phyloP scores from a whole-genome alignment of 2,329 filamentous ascomycete species.

The Curvularia verruculosa region DNA sequence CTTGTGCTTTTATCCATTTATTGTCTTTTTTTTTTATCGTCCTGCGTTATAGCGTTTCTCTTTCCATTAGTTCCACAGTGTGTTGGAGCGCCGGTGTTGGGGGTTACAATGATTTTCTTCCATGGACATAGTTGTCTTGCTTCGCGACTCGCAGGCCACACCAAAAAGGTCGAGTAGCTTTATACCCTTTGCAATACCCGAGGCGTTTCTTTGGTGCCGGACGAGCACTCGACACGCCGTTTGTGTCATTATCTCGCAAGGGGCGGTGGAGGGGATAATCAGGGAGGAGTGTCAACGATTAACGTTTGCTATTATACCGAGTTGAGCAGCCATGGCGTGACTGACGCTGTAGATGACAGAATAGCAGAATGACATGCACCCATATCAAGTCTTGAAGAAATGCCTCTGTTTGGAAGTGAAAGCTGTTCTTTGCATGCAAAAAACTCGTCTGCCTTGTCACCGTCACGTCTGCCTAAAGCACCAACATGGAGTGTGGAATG shows the following conservation, averaged over 20 bases:
- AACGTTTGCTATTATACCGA: constrained; percentile 7
- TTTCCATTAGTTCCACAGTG: constrained; percentile 34
- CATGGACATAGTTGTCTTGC: constrained; percentile 9
- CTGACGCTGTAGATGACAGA: constrained; percentile 3
- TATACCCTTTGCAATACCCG: constrained; percentile 38
- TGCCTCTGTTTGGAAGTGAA: constrained; percentile 2
- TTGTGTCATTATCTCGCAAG: constrained; percentile 18
- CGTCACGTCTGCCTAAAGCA: neutral
- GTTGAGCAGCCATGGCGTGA: constrained; percentile 11
- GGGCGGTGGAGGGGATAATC: constrained; percentile 17
- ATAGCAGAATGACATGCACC: constrained; percentile 8
- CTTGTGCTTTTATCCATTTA: too few relatives aligned
- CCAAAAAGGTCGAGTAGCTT: constrained; percentile 18
- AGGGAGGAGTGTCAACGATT: constrained; percentile 10
- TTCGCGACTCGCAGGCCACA: constrained; percentile 5
- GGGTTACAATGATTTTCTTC: constrained; percentile 5
- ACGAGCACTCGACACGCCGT: constrained; percentile 24
- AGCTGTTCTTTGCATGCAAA: neutral
- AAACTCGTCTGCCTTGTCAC: neutral
- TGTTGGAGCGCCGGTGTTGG: constrained; percentile 30
- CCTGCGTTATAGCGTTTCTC: constrained; percentile 18
- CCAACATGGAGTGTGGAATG: neutral
- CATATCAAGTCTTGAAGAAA: constrained; percentile 7
- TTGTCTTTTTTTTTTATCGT: constrained; percentile 7
- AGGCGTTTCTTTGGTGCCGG: constrained; percentile 22